These are phyloP conservation scores for Plasmodium adleri DNA, from an alignment of 169 alveolate genomes.

Conservation along the genomic window DNA sequence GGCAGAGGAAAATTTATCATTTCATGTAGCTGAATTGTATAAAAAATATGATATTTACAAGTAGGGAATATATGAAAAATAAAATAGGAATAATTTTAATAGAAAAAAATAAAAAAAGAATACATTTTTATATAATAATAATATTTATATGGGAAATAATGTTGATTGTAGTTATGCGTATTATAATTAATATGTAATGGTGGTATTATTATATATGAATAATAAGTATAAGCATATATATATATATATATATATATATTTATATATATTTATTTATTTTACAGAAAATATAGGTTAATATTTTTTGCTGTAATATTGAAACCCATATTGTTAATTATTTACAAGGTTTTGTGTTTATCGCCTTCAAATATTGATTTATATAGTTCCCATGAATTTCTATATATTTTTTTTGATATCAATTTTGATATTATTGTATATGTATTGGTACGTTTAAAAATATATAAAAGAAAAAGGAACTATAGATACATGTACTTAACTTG, in stretches of 20 bases:
- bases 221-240: not conserved
- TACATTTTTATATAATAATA: too few species aligned
- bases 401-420: constrained; percentile 56
- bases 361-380: constrained; percentile 70
- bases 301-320: constrained; percentile 69
- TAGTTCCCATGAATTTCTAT: constrained; percentile 67
- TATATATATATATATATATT: not conserved
- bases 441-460: constrained; percentile 23
- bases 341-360: constrained; percentile 71
- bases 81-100: too few species aligned
- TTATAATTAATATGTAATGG: not conserved
- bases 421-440: constrained; percentile 72
- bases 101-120: too few species aligned
- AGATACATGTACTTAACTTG: not conserved
- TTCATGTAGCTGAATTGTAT: constrained; percentile 69
- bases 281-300: constrained; percentile 55
- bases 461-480: too few species aligned
- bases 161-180: not conserved
- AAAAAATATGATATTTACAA: constrained; percentile 65
- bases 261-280: not conserved
- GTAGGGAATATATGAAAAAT: constrained; percentile 17
- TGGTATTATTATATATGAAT: not conserved
- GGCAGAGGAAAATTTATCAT: constrained; percentile 69
- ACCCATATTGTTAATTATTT: constrained; percentile 50
- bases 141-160: too few species aligned